These are phyloP conservation scores for Plasmodium blacklocki DNA, from an alignment of 169 alveolate genomes.

Conservation along the genomic window DNA sequence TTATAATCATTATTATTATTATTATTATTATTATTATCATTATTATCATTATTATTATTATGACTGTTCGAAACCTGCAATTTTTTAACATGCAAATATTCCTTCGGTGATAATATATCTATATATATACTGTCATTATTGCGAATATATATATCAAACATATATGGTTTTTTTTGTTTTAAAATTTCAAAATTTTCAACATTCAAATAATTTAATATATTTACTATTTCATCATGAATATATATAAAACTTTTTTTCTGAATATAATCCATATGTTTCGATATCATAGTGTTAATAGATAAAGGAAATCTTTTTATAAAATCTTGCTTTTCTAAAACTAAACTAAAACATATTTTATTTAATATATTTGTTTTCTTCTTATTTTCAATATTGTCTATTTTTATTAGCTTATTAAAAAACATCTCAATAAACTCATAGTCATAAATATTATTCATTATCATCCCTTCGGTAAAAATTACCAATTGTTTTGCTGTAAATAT, in stretches of 20 bases:
- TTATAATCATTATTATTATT: too few relatives aligned
- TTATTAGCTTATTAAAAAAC: conserved; percentile 36
- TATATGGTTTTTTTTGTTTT: conserved; percentile 47
- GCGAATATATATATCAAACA: conserved; percentile 51
- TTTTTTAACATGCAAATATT: not conserved
- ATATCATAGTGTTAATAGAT: conserved; percentile 19
- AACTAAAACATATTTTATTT: conserved; percentile 41
- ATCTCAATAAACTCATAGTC: conserved; percentile 35
- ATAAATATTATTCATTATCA: conserved; percentile 33
- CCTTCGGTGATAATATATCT: conserved; percentile 14
- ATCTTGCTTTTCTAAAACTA: conserved; percentile 22
- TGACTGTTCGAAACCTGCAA: too few relatives aligned
- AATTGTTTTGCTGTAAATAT: conserved; percentile 45
- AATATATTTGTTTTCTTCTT: conserved; percentile 13
- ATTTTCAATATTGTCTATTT: conserved; percentile 16
- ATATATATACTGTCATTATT: conserved; percentile 20
- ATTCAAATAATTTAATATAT: conserved; percentile 25
- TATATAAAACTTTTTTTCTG: conserved; percentile 7
- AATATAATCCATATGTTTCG: conserved; percentile 23
- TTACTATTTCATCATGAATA: conserved; percentile 44
- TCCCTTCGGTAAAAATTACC: conserved; percentile 40
- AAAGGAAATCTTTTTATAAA: conserved; percentile 33
- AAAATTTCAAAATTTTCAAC: conserved; percentile 41
- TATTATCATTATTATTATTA: too few relatives aligned
- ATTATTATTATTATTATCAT: too few relatives aligned